Evolutionary conservation across 306 rosid genomes (phyloP), one percentile per base, ranked within the genome.

Genomic region (Arachis stenosperma): DNA sequence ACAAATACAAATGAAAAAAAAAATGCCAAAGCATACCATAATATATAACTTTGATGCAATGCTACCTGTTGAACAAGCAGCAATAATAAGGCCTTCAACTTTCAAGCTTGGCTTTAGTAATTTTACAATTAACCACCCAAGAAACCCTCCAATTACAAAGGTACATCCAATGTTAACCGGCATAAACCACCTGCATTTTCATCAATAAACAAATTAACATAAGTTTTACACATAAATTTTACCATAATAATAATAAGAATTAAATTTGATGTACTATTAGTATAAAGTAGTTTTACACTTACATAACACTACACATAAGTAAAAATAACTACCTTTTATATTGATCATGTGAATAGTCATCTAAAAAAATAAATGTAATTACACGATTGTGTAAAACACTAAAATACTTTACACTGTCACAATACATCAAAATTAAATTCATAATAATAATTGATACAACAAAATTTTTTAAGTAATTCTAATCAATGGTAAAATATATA

Each of bases 111-210:
- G 99, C 79, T 70, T 89, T 15, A 88, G 40, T 50, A 87, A 47
- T 78, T 91, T 95, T 5, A 88, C 96, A 57, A 88, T 66, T 9
- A 95, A 58, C 98, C 98, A 91, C 61, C 98, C 98, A 11, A 87
- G 74, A 54, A 88, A 70, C 40, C 96, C 91, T 79, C 99, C 99
- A 44, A 91, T 43, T 22, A 86, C 11, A 84, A 91, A 91, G 55
- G 98, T 91, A 39, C 91, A 82, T 13, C 74, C 96, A 67, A 86
- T 81, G 30, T 95, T 91, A 9, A 90, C 67, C 0, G 97, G 90
- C 99, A 95, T 95, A 75, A 88, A 95, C 99, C 99, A 95, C 99
- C 99, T 95, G 76, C 39, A 67, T 27, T 61, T 22, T 33, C 37
- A 63, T 48, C 27, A 52, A 6, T 52, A 52, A 5, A 52, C 29